These are phyloP conservation scores for Candida anglica DNA, from an alignment of 805 yeast species.

Conservation along the genomic window DNA sequence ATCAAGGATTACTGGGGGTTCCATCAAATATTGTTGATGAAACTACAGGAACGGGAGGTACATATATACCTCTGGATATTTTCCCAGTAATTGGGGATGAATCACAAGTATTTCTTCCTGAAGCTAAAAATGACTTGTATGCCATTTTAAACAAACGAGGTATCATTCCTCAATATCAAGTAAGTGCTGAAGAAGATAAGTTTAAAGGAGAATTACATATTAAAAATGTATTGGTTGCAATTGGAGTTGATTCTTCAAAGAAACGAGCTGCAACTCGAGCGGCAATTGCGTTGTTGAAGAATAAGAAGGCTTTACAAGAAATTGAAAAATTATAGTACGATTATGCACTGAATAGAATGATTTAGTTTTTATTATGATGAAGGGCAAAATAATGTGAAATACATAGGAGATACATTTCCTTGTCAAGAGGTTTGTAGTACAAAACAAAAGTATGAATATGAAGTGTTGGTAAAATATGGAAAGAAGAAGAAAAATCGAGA, in stretches of 20 bases:
- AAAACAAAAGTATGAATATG: too few relatives aligned
- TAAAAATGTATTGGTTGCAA: slow-evolving; percentile 23
- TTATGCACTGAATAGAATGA: too few relatives aligned
- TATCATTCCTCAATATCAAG: slow-evolving; percentile 28
- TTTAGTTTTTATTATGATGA: too few relatives aligned
- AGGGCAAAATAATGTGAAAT: too few relatives aligned
- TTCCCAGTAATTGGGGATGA: slow-evolving; percentile 27
- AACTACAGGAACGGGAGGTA: slow-evolving; percentile 3
- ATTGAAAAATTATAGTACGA: slow-evolving; percentile 1
- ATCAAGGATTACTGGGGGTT: background rate
- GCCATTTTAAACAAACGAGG: slow-evolving; percentile 33
- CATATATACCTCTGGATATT: slow-evolving; percentile 2
- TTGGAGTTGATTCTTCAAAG: slow-evolving; percentile 31
- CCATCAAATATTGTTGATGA: slow-evolving; percentile 1
- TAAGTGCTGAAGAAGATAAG: slow-evolving; percentile 18
- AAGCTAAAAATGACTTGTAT: slow-evolving; percentile 38
- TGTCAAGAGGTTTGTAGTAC: too few relatives aligned
- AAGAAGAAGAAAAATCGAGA: too few relatives aligned
- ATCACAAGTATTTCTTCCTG: slow-evolving; percentile 20
- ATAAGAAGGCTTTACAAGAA: slow-evolving; percentile 12
- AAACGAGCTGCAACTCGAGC: slow-evolving; percentile 39
- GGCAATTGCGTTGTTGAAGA: slow-evolving; percentile 33
- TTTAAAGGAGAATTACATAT: slow-evolving; percentile 27
- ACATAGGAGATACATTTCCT: too few relatives aligned
- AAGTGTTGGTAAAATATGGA: too few relatives aligned